These are phyloP conservation scores for Populus hybrid DNA, from an alignment of 441 rosid species.

Conservation along the genomic window DNA sequence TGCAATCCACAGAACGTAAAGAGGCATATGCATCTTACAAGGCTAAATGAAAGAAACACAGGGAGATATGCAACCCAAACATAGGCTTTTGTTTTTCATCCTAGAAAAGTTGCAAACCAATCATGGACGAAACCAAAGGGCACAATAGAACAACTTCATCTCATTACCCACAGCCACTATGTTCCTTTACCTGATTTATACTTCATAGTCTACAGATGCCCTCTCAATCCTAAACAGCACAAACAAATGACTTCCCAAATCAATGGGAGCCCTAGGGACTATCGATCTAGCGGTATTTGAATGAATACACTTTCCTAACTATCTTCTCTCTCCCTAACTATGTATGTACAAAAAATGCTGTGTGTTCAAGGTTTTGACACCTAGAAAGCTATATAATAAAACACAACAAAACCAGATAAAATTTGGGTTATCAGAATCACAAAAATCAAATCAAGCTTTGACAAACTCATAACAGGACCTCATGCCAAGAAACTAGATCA, in stretches of 20 bases:
- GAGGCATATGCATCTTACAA: not conserved
- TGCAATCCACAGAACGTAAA: not conserved
- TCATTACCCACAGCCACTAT: not conserved
- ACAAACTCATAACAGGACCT: not conserved
- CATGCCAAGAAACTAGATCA: not conserved
- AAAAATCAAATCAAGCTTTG: slow-evolving; percentile 4
- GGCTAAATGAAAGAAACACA: not conserved
- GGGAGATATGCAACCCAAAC: not conserved
- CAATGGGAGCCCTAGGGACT: not conserved
- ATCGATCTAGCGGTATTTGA: not conserved
- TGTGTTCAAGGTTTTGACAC: not conserved
- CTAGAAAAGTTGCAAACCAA: not conserved
- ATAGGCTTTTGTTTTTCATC: too few species aligned
- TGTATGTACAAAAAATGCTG: not conserved
- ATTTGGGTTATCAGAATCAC: slow-evolving; percentile 5
- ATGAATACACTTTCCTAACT: not conserved
- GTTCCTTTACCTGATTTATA: not conserved
- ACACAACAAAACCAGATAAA: not conserved
- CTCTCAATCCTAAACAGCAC: not conserved
- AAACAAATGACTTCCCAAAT: not conserved
- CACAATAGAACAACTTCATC: not conserved
- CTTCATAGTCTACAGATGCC: not conserved
- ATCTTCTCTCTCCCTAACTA: not conserved
- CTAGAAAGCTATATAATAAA: not conserved
- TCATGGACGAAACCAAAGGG: not conserved